Evolutionary conservation across 371 early-diverging fungal species (phyloP).

Genomic region (Saksenaea vasiformis): DNA sequence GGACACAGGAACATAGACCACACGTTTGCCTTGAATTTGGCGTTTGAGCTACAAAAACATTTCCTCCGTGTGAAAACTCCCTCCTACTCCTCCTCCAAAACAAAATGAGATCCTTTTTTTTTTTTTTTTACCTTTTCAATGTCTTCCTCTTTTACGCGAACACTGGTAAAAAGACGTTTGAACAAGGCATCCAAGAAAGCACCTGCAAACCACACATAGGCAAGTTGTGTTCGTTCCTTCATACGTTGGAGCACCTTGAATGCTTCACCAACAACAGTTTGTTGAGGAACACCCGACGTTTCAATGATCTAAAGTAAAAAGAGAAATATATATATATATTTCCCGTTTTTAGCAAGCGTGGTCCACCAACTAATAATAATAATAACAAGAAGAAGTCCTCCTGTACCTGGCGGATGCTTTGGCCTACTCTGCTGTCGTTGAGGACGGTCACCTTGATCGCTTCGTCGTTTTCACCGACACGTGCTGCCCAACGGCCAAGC

Average conservation of each 20-base stretch:
- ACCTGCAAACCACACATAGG: conserved; percentile 56
- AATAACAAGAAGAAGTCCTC: too few relatives aligned
- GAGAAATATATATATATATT: too few relatives aligned
- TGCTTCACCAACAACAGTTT: conserved; percentile 50
- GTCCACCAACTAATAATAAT: too few relatives aligned
- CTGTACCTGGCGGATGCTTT: conserved; percentile 46
- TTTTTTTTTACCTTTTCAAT: conserved; percentile 21
- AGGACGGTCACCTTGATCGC: conserved; percentile 43
- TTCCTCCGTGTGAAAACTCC: background rate
- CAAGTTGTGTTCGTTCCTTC: conserved; percentile 50
- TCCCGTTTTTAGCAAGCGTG: too few relatives aligned
- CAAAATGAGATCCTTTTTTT: too few relatives aligned
- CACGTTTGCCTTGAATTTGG: conserved; percentile 44
- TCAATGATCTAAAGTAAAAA: conserved; percentile 46
- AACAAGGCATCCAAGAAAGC: conserved; percentile 43
- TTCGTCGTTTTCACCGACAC: conserved; percentile 44
- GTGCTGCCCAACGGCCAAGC: conserved; percentile 43
- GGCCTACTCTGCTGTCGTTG: conserved; percentile 45
- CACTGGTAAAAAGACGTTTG: conserved; percentile 38
- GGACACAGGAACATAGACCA: conserved; percentile 52
- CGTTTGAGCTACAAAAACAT: conserved; percentile 22
- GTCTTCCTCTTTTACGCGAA: conserved; percentile 33
- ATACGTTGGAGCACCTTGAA: conserved; percentile 44
- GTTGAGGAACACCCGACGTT: conserved; percentile 50
- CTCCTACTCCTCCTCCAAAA: too few relatives aligned